These are phyloP conservation scores for Colletotrichum coccodes DNA, from an alignment of 2,329 filamentous ascomycete genomes.

Conservation along the genomic window DNA sequence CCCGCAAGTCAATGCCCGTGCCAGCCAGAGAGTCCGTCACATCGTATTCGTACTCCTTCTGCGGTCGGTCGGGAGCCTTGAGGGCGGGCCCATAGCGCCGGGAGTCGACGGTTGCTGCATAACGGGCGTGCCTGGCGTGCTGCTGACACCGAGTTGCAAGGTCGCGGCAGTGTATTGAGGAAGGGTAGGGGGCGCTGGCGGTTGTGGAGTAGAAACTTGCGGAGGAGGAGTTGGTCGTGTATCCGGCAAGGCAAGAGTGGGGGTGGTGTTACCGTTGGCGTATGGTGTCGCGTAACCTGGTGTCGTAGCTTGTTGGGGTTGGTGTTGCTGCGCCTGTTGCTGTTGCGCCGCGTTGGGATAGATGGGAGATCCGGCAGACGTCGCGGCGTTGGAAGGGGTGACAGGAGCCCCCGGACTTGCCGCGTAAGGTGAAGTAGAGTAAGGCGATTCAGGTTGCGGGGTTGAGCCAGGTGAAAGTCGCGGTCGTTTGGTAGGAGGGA, in stretches of 20 bases:
- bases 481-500: conserved; percentile 79
- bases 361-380: conserved; percentile 47
- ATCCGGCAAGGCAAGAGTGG: conserved; percentile 35
- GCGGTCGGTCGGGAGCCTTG: conserved; percentile 69
- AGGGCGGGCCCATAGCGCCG: conserved; percentile 67
- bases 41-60: conserved; percentile 75
- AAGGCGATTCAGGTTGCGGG: conserved; percentile 74
- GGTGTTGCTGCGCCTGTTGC: conserved; percentile 8
- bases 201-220: conserved; percentile 34
- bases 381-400: conserved; percentile 50
- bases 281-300: conserved; percentile 49
- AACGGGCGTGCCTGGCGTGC: conserved; percentile 16
- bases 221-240: conserved; percentile 33
- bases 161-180: conserved; percentile 36
- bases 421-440: conserved; percentile 62
- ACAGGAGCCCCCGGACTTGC: conserved; percentile 56
- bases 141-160: conserved; percentile 30
- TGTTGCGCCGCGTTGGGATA: conserved; percentile 36
- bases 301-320: conserved; percentile 37
- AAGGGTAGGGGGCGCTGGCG: conserved; percentile 25
- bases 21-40: conserved; percentile 85
- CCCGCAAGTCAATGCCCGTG: conserved; percentile 86
- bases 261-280: conserved; percentile 48
- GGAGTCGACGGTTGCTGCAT: conserved; percentile 39
- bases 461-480: conserved; percentile 75